phyloP scores from a whole-genome alignment of 192 early-diverging fungal species.

The Coemansia asiatica region DNA sequence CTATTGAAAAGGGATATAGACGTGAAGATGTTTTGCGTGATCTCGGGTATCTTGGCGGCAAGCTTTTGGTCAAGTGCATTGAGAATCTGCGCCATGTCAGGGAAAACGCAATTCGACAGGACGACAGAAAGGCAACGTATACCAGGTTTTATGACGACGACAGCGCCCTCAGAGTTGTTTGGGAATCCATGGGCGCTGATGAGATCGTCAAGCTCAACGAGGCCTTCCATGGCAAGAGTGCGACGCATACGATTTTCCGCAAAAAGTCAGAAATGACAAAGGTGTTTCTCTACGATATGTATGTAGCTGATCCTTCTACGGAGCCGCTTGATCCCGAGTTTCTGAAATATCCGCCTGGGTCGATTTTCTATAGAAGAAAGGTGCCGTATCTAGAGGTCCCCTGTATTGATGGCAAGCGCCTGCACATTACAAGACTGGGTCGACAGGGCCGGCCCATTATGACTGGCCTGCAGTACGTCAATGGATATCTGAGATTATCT shows the following conservation, averaged over 20 bases:
- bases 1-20: neutral
- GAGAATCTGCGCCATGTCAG: conserved; percentile 26
- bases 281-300: conserved; percentile 14
- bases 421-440: conserved; percentile 14
- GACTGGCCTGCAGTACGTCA: conserved; percentile 20
- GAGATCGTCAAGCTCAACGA: conserved; percentile 63
- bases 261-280: conserved; percentile 13
- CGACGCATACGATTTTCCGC: conserved; percentile 25
- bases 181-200: conserved; percentile 59
- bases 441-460: conserved; percentile 10
- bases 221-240: conserved; percentile 58
- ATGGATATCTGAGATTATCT: conserved; percentile 11
- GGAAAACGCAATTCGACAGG: conserved; percentile 60
- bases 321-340: conserved; percentile 8
- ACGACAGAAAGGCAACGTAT: conserved; percentile 57
- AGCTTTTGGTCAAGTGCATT: conserved; percentile 14
- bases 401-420: conserved; percentile 23
- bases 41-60: conserved; percentile 10
- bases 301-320: conserved; percentile 3
- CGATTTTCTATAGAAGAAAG: conserved; percentile 24
- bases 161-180: conserved; percentile 60
- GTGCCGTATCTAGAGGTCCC: conserved; percentile 29
- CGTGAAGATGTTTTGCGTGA: neutral
- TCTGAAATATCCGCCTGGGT: conserved; percentile 18
- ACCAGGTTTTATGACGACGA: conserved; percentile 71